These are phyloP conservation scores for Penicillium silybi DNA, from an alignment of 495 filamentous ascomycete species.

Conservation along the genomic window DNA sequence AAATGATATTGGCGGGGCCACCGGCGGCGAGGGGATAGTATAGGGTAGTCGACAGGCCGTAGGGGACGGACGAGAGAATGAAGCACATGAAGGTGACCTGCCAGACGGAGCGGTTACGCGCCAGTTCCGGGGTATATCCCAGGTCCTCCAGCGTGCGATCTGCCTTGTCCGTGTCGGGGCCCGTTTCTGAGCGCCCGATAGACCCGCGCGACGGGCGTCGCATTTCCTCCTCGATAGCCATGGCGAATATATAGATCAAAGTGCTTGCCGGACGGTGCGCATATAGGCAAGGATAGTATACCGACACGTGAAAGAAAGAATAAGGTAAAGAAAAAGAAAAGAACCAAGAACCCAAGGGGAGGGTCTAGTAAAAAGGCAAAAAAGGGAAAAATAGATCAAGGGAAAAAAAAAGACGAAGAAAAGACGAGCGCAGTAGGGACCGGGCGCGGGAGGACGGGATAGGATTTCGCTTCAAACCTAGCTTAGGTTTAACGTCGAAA, in stretches of 20 bases:
- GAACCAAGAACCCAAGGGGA: neutral
- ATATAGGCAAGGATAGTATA: neutral
- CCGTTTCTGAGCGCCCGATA: slow-evolving; percentile 9
- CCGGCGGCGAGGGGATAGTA: slow-evolving; percentile 60
- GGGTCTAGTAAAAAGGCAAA: neutral
- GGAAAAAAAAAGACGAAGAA: slow-evolving; percentile 4
- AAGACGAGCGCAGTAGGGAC: neutral
- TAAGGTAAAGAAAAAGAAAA: neutral
- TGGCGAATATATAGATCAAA: slow-evolving; percentile 3
- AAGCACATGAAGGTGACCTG: slow-evolving; percentile 36
- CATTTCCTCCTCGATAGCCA: slow-evolving; percentile 7
- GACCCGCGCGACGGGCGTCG: slow-evolving; percentile 20
- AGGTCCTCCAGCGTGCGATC: slow-evolving; percentile 33
- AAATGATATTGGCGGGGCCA: slow-evolving; percentile 58
- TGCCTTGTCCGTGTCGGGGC: slow-evolving; percentile 14
- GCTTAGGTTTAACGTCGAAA: neutral
- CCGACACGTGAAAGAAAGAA: neutral
- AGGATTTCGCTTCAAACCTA: neutral
- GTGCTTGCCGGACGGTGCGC: neutral
- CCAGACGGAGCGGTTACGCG: slow-evolving; percentile 48
- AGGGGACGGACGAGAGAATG: slow-evolving; percentile 52
- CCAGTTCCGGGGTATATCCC: slow-evolving; percentile 54
- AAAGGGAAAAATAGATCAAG: neutral
- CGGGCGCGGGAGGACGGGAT: neutral
- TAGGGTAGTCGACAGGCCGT: slow-evolving; percentile 59